Evolutionary conservation across 106 monocot genomes (phyloP).

Genomic region (Posidonia australis): DNA sequence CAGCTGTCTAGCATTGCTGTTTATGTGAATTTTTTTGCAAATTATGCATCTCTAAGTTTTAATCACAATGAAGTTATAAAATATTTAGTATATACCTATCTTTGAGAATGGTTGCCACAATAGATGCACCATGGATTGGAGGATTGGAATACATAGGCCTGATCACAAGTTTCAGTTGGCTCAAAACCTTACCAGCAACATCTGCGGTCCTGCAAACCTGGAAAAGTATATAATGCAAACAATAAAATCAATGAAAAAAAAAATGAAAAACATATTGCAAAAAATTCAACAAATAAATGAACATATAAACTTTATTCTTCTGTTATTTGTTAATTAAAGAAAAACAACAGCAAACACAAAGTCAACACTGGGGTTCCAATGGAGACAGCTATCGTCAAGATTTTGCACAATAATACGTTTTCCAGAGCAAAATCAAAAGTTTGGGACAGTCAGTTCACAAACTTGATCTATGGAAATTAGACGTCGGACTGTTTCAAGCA

Average conservation of each 20-base stretch:
- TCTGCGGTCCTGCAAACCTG: conserved; percentile 77
- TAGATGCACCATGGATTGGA: conserved; percentile 96
- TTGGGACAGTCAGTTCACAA: too few relatives aligned
- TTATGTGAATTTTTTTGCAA: too few relatives aligned
- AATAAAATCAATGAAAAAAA: not conserved
- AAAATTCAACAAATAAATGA: too few relatives aligned
- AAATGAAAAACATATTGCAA: not conserved
- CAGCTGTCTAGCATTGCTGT: too few relatives aligned
- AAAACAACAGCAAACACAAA: conserved; percentile 1
- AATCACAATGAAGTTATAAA: too few relatives aligned
- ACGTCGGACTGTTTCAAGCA: too few relatives aligned
- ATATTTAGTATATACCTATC: conserved; percentile 75
- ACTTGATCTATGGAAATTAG: too few relatives aligned
- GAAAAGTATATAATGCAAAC: not conserved
- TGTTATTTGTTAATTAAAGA: not conserved
- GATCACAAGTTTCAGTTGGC: conserved; percentile 97
- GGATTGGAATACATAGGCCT: conserved; percentile 99
- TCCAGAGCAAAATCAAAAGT: too few relatives aligned
- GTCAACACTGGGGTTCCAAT: not conserved
- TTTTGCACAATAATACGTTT: too few relatives aligned
- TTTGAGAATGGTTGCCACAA: conserved; percentile 90
- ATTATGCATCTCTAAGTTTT: too few relatives aligned
- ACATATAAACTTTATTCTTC: too few relatives aligned
- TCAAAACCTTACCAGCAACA: conserved; percentile 75
- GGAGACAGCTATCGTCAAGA: too few relatives aligned